Percentiles rank a stretch among this genome's conserved stretches.
phyloP scores from a whole-genome alignment of 2,329 filamentous ascomycete species.

The Myrmaecium sp. region DNA sequence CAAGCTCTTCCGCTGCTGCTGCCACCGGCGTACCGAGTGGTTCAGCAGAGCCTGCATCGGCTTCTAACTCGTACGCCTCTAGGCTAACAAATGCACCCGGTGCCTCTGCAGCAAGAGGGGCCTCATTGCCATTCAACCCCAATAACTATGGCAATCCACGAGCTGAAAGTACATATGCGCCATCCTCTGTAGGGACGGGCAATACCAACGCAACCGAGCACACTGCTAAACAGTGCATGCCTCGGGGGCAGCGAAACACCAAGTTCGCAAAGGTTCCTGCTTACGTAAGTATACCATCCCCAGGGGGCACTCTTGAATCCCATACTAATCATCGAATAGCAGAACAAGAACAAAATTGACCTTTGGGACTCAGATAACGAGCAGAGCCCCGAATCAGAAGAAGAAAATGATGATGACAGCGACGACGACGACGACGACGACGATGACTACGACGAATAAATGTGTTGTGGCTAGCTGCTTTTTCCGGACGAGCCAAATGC shows the following conservation, averaged over 20 bases:
- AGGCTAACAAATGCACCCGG: slow-evolving; percentile 2
- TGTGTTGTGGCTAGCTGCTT: too few relatives aligned
- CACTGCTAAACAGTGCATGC: background rate
- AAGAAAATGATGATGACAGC: slow-evolving; percentile 25
- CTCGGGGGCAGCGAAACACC: slow-evolving; percentile 9
- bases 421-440: slow-evolving; percentile 21
- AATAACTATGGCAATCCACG: slow-evolving; percentile 10
- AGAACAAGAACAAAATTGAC: slow-evolving; percentile 3
- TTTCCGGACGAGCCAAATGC: too few relatives aligned
- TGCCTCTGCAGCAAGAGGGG: background rate
- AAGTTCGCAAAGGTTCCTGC: slow-evolving; percentile 16
- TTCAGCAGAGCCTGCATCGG: too few relatives aligned
- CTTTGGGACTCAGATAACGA: slow-evolving; percentile 14
- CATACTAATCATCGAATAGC: slow-evolving; percentile 4
- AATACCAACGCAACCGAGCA: background rate
- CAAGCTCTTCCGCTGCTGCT: too few relatives aligned
- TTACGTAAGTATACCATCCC: slow-evolving; percentile 9
- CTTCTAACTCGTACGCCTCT: background rate
- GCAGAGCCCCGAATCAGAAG: slow-evolving; percentile 20
- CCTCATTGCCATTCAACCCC: slow-evolving; percentile 7
- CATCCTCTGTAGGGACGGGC: slow-evolving; percentile 4
- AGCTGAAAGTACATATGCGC: slow-evolving; percentile 9
- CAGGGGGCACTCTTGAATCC: background rate
- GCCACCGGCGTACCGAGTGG: too few relatives aligned
- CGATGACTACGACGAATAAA: slow-evolving; percentile 16